Evolutionary conservation across 2,329 filamentous ascomycete genomes (phyloP), one percentile per base, ranked within the genome.

Genomic region (Scorias spongiosa): DNA sequence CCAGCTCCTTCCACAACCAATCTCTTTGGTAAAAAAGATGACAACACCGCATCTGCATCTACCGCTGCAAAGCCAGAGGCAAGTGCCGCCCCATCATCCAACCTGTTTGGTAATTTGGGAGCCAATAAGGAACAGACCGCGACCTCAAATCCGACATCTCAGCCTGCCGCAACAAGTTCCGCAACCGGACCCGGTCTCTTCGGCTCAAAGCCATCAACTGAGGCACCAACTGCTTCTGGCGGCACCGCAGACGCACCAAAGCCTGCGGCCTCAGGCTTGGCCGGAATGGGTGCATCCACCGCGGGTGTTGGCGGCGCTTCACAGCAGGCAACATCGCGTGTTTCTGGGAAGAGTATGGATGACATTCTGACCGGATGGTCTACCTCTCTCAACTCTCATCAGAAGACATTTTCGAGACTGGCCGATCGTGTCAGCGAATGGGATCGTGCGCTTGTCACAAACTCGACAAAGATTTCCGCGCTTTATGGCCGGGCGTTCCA

Each of bases 341-440:
- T 98, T 32, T 94, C 94, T 70, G 94, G 95, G 65, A 96, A 94
- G 68, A 94, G 89, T 0, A 95, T 98, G 84, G 91, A 98, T 58
- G 91, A 98, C 61, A 95, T 98, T 50, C 87, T 98, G 51, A 95
- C 86, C 3, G 80, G 87, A 29, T 98, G 91, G 91, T 91, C 91
- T 2, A 86, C 87, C 0, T 91, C 96, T 58, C 70, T 98, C 41
- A 83, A 87, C 43, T 93, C 93, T 58, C 95, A 98, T 59, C 89
- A 96, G 58, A 93, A 94, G 62, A 86, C 93, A 46, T 98, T 96
- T 68, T 87, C 93, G 60, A 75, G 81, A 29, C 87, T 96, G 62
- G 89, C 93, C 4, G 75, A 80, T 48, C 82, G 87, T 50, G 85
- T 96, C 11, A 83, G 87, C 10, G 73, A 76, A 39, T 98, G 93